phyloP scores from a whole-genome alignment of 164 flowering plant species.

The Vitis amurensis region DNA sequence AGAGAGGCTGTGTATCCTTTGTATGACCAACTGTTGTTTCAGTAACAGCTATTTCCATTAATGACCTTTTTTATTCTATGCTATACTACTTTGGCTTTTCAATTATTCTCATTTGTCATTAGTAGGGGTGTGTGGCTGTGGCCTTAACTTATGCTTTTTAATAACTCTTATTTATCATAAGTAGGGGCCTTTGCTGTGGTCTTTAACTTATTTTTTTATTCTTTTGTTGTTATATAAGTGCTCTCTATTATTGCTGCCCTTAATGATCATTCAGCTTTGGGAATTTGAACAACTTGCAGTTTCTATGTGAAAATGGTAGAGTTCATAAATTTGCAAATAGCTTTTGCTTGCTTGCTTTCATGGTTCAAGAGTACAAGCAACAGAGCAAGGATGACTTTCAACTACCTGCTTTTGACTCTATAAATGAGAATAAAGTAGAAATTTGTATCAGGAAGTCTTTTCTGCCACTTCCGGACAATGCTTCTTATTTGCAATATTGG shows the following conservation, averaged over 20 bases:
- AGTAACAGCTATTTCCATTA: background rate
- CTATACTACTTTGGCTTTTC: too few relatives aligned
- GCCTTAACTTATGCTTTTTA: background rate
- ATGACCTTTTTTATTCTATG: background rate
- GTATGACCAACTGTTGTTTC: background rate
- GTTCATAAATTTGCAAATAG: conserved; percentile 94
- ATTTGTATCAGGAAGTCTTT: conserved; percentile 14
- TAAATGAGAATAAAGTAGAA: conserved; percentile 23
- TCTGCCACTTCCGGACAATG: conserved; percentile 20
- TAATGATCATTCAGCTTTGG: conserved; percentile 74
- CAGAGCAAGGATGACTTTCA: conserved; percentile 29
- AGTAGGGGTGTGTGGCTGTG: background rate
- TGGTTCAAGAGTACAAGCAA: conserved; percentile 69
- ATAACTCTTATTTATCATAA: background rate
- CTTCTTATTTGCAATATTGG: conserved; percentile 50
- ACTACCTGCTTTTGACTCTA: conserved; percentile 19
- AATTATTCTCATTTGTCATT: too few relatives aligned
- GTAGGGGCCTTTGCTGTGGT: background rate
- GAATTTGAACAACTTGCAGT: conserved; percentile 87
- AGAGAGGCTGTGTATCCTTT: conserved; percentile 97
- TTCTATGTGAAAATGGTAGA: conserved; percentile 92
- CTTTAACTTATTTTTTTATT: background rate
- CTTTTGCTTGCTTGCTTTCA: conserved; percentile 81
- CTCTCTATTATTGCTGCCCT: conserved; percentile 30
- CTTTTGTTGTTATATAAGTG: conserved; percentile 1